These are phyloP conservation scores for Russula olivacea DNA, from an alignment of 768 basidiomycete species.

Conservation along the genomic window DNA sequence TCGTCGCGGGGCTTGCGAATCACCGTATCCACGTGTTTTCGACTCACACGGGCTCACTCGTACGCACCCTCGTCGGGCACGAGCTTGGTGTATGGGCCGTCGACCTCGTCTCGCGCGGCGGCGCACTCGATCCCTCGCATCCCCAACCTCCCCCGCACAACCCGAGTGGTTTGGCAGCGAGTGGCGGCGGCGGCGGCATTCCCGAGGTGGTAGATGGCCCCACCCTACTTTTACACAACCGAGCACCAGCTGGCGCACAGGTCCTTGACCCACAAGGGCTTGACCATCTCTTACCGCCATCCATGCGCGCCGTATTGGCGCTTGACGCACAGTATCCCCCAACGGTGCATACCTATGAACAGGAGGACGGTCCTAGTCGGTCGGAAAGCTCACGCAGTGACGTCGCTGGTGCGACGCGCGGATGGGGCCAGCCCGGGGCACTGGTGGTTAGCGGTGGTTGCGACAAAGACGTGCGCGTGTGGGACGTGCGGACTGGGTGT, in stretches of 20 bases:
- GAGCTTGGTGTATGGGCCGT: slow-evolving; percentile 91
- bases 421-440: slow-evolving; percentile 84
- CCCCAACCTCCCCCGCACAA: background rate
- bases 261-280: slow-evolving; percentile 14
- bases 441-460: slow-evolving; percentile 90
- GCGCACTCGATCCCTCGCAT: slow-evolving; percentile 29
- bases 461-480: slow-evolving; percentile 86
- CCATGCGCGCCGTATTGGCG: slow-evolving; percentile 48
- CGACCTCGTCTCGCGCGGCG: slow-evolving; percentile 67
- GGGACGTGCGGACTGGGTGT: slow-evolving; percentile 83
- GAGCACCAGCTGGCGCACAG: slow-evolving; percentile 19
- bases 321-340: slow-evolving; percentile 30
- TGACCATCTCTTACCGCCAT: slow-evolving; percentile 33
- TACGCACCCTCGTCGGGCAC: slow-evolving; percentile 77
- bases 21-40: slow-evolving; percentile 82
- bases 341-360: background rate
- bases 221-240: slow-evolving; percentile 17
- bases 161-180: background rate
- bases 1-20: slow-evolving; percentile 87
- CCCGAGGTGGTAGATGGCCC: slow-evolving; percentile 18
- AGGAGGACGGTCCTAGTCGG: background rate
- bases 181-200: background rate
- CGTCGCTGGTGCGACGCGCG: slow-evolving; percentile 62
- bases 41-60: slow-evolving; percentile 66
- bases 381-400: slow-evolving; percentile 33